Evolutionary conservation across 148 eudicot species (phyloP).

Genomic region (Spergularia marina): DNA sequence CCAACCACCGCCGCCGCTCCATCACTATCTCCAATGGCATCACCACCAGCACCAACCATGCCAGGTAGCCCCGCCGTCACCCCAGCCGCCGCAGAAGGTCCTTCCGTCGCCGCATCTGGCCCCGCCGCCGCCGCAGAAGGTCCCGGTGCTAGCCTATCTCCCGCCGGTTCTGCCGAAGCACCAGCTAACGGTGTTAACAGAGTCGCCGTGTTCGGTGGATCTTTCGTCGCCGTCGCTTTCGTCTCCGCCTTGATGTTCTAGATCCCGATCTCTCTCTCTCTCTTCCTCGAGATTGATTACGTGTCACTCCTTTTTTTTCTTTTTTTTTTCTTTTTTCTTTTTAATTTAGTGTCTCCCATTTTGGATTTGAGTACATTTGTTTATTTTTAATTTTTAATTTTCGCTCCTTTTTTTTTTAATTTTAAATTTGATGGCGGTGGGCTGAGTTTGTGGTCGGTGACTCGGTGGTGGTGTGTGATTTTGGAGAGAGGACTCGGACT

Average conservation of each 20-base stretch:
- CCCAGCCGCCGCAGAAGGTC: not conserved
- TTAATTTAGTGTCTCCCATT: not conserved
- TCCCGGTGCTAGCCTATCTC: not conserved
- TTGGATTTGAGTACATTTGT: not conserved
- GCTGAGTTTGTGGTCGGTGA: conserved; percentile 14
- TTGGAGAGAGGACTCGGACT: not conserved
- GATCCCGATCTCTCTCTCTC: conserved; percentile 25
- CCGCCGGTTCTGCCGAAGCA: conserved; percentile 3
- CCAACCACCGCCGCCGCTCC: conserved; percentile 22
- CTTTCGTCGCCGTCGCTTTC: conserved; percentile 34
- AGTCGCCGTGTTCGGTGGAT: conserved; percentile 44
- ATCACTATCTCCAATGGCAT: not conserved
- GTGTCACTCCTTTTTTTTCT: not conserved
- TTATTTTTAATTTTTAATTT: conserved; percentile 9
- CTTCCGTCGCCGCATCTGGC: not conserved
- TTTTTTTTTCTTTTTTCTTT: not conserved
- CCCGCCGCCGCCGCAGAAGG: not conserved
- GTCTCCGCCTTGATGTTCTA: conserved; percentile 46
- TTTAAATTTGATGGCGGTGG: conserved; percentile 10
- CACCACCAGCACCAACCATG: conserved; percentile 1
- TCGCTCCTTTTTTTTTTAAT: conserved; percentile 14
- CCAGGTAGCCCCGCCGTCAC: conserved; percentile 6
- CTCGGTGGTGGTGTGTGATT: conserved; percentile 10
- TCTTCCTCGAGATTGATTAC: not conserved
- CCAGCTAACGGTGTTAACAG: conserved; percentile 32